Base-by-base conservation (phyloP, 805 yeast genomes). In the Tetrapisispora arboricola region DNA sequence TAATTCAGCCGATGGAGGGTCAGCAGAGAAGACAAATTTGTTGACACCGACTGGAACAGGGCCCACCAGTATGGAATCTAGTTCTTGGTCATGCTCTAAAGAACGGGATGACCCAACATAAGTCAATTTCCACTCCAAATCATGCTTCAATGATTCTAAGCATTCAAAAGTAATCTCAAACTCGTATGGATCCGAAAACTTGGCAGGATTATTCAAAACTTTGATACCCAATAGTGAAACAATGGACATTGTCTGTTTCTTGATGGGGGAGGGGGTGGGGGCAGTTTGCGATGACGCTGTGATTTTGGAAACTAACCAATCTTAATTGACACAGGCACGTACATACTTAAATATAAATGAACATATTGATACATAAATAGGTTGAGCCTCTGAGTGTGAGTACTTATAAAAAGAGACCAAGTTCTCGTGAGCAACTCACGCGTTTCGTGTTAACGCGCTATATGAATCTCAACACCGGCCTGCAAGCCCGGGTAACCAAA, bases 11-110 rank as follows among this genome's bases (percentile, higher is more conserved):
- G 90, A 78, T 1, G 99, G 99, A 0, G 99, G 95, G 54, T 94
- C 97, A 0, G 97, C 96, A 16, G 84, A 77, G 60, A 92, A 83
- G 10, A 88, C 72, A 54, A 92, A 92, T 62, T 90, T 87, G 58
- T 92, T 92, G 31, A 90, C 78, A 1, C 99, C 99, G 2, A 92
- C 95, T 0, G 98, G 99, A 2, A 92, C 95, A 0, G 99, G 99
- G 0, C 99, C 99, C 3, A 92, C 99, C n/a, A 92, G 66, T 29
- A 92, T 78, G 1, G 96, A 87, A 57, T 92, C 99, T 41, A 92
- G 68, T 59, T 88, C 96, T 63, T 92, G 99, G 61, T 92, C 99
- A 53, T 92, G 96, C 48, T 92, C 96, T 39, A 86, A 61, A 29
- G 96, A 86, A 36, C 94, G 74, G 1, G 96, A 88, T 4, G 95